Base-by-base conservation (phyloP, 805 yeast genomes). In the Jamesozyma gamospora region DNA sequence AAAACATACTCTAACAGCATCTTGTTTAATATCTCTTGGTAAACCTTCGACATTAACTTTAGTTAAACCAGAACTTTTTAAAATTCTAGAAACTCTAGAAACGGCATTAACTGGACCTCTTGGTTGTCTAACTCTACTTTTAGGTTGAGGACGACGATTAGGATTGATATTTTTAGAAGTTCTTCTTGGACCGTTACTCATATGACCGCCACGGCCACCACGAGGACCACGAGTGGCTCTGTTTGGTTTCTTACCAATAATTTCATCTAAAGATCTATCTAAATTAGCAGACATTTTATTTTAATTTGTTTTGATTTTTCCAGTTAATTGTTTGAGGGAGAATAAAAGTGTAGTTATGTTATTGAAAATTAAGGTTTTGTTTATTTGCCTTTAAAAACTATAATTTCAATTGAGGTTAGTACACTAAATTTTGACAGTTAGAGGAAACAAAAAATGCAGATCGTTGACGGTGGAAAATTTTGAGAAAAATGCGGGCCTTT, bases 181-280 rank as follows among this genome's bases (percentile, higher is more conserved):
- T 50, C 55, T 55, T 44, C 51, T 56, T 36, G 61, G 59, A 27
- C 55, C 52, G 31, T 55, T 46, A 41, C 51, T 57, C 3, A 28
- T 13, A 21, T 11, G 35, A 17, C 26, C 14, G 39, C 70, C 68
- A 40, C 51, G 42, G 32, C 47, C 66, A 42, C 64, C 63, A 36
- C 46, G 51, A 25, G 39, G 30, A 21, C 46, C 48, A 36, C 50
- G 53, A 41, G 47, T 56, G 41, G 55, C 57, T 48, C 62, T 59
- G 42, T 52, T 52, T 45, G 53, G 56, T 46, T 52, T 65, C 56
- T 66, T 69, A 43, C 94, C 75, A 59, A 90, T 83, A 63, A 90
- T 90, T 55, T 87, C 96, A 70, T 90, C 98, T 58, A 90, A 77
- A 36, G 96, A 85, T 69, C 84, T 82, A 68, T 90, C 96, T 67